Percentiles rank a stretch among this genome's conserved stretches.
Conservation (phyloP, 177 flowering plant genomes). For the Telopea speciosissima region DNA sequence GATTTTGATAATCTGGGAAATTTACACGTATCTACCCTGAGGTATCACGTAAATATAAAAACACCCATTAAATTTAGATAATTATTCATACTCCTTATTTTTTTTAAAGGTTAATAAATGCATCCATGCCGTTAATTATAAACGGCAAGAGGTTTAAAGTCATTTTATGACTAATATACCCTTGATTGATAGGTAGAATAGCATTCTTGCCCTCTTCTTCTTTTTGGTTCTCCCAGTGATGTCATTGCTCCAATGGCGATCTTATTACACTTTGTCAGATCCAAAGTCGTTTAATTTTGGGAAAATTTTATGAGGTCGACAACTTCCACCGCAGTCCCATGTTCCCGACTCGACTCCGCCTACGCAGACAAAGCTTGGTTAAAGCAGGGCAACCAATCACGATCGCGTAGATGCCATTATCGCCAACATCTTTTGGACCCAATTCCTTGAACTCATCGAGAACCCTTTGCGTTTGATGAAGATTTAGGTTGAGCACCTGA, state of each 20-base stretch:
- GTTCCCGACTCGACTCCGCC: constrained; percentile 19
- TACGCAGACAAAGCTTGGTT: constrained; percentile 15
- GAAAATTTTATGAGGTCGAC: constrained; percentile 9
- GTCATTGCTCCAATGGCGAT: constrained; percentile 8
- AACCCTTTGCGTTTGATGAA: constrained; percentile 1
- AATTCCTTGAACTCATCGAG: constrained; percentile 9
- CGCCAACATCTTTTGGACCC: constrained; percentile 11
- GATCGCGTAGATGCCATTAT: constrained; percentile 17
- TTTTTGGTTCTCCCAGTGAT: constrained; percentile 7
- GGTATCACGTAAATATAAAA: too few species aligned
- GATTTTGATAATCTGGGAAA: too few species aligned
- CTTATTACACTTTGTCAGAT: constrained; percentile 8
- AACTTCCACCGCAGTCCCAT: too few species aligned
- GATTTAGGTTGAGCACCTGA: constrained; percentile 15
- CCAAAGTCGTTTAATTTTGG: constrained; percentile 3
- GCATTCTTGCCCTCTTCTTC: too few species aligned
- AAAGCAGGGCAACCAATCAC: constrained; percentile 18
- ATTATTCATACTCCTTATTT: too few species aligned
- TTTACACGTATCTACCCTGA: too few species aligned
- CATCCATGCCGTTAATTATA: too few species aligned
- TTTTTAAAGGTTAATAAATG: too few species aligned
- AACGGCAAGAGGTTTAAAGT: too few species aligned
- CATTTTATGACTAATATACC: too few species aligned
- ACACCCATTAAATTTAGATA: too few species aligned
- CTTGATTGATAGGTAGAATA: too few species aligned